Base-by-base conservation (phyloP, 768 basidiomycete species). In the Lanmaoa pseudosensibilis region DNA sequence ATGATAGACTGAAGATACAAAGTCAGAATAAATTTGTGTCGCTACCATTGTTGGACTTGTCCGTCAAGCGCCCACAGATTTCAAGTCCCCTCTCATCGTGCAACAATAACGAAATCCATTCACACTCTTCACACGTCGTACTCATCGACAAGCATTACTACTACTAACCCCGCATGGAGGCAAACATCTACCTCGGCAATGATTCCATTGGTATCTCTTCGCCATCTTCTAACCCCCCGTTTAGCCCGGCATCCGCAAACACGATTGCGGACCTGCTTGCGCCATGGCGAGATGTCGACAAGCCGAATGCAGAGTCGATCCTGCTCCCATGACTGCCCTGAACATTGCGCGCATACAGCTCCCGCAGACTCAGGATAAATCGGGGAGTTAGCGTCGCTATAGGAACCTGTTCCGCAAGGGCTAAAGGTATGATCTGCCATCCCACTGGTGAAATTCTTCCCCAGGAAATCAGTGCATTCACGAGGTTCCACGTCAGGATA, bases 321-420 rank as follows among this genome's bases (percentile, higher is more conserved):
- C 49, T 39, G n/a, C 8, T 23, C 15, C 21, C 19, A 25, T 8
- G 2, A 21, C 38, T 19, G 1, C 27, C 3, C 4, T 3, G 52
- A 16, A 44, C 19, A 7, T 52, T 38, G 18, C 34, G 55, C 11
- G 36, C 47, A 15, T 52, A 50, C 38, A 58, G n/a, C 15, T 38
- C 45, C 36, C 59, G 57, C 4, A 60, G 5, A 34, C 18, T 50
- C 21, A 60, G 12, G 23, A 59, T 51, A 37, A 59, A 55, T 30
- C 57, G 58, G 0, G 50, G 50, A 12, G 41, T 6, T 4, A 58
- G 19, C 36, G 41, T 45, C 32, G 34, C 23, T 3, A 52, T 21
- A 16, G 56, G 55, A 19, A 46, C 18, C 1, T n/a, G 2, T 19
- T 38, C 32, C 37, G 47, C 8, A 23, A 56, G 11, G 15, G 11